Base-by-base conservation (phyloP, 768 basidiomycete species). In the Kwoniella dejecticola region DNA sequence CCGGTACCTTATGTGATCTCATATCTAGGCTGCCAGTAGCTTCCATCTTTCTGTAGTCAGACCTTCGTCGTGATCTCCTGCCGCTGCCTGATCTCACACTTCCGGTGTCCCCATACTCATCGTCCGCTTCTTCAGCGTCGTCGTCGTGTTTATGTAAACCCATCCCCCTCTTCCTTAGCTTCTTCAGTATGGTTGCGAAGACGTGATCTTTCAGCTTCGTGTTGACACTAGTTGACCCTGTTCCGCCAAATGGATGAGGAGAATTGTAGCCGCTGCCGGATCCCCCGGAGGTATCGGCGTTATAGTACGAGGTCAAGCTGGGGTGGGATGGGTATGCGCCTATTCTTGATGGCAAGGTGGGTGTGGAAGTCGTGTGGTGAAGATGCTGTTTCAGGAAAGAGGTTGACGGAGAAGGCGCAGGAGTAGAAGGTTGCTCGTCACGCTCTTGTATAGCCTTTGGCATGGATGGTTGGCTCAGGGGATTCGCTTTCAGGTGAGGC, bases 171-270 rank as follows among this genome's bases (percentile, higher is more conserved):
- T 68, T 76, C n/a, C 66, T 65, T 46, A 79, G 64, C 38, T 64
- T 83, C 48, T 87, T 86, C 63, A 97, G 81, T 30, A 98, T 86
- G 17, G 90, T 89, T 62, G 86, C 89, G 75, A 99, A 95, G 46
- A 99, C 91, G 69, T 95, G 92, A 73, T 98, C 93, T 79, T 93
- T 94, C 60, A 99, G 82, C 76, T 86, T 90, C 38, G 89, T 91
- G 78, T 99, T 98, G 62, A 97, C 93, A 54, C 87, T 84, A 4
- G 96, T 98, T 13, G 89, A 91, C 1, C 95, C 95, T 1, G 88
- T 89, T 2, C 94, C 95, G 31, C 89, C 90, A 68, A 92, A 92
- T 2, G 70, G 66, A 42, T 71, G 71, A 26, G 74, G 74, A 0
- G 74, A 67, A 29, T 41, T 62, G 24, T 67, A 62, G 4, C 71